These are phyloP conservation scores for Mycena rebaudengoi DNA, from an alignment of 768 basidiomycete species.

Conservation along the genomic window DNA sequence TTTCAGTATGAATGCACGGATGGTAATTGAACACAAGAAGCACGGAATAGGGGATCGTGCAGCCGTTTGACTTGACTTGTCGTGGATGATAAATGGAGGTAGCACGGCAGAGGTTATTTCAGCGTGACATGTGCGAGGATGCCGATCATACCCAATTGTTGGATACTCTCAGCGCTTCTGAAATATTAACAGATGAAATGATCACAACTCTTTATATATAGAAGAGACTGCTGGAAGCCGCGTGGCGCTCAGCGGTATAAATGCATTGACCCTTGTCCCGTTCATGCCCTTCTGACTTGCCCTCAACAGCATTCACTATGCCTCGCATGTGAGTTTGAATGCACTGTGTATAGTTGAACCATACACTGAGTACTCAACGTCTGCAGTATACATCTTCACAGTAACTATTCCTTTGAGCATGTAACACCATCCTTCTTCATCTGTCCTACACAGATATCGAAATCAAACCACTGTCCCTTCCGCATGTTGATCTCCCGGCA, in stretches of 20 bases:
- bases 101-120: background rate
- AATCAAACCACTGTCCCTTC: background rate
- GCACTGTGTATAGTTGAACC: background rate
- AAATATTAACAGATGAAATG: background rate
- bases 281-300: background rate
- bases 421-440: background rate
- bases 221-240: background rate
- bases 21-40: no score
- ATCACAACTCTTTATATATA: background rate
- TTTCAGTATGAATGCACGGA: background rate
- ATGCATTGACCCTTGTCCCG: no score
- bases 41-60: no score
- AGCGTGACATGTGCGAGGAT: no score
- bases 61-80: background rate
- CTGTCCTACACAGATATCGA: background rate
- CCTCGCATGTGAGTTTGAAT: slow-evolving; percentile 5
- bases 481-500: background rate
- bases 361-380: background rate
- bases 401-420: background rate
- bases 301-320: slow-evolving; percentile 5
- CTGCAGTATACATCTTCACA: background rate
- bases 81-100: background rate
- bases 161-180: background rate
- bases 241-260: background rate
- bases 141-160: background rate